Percentiles rank a stretch among this genome's conserved stretches.
Evolutionary conservation across 192 early-diverging fungal genomes (phyloP).

Genomic region (Umbelopsis ramanniana): DNA sequence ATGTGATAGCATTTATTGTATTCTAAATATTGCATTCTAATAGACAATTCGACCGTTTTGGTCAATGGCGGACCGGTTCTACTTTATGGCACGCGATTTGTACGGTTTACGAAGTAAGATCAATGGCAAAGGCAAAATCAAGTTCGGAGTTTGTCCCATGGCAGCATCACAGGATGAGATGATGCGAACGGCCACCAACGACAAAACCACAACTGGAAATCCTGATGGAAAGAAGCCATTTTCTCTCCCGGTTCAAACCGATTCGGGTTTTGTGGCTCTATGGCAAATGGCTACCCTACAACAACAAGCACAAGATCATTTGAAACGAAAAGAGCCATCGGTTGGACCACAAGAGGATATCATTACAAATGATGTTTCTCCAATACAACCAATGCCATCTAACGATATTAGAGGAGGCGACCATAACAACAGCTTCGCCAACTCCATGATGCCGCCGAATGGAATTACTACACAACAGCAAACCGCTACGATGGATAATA

Average conservation of each 20-base stretch:
- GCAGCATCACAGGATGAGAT: not conserved
- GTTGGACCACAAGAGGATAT: not conserved
- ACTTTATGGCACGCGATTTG: constrained; percentile 51
- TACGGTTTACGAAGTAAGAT: constrained; percentile 42
- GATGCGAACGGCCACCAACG: not conserved
- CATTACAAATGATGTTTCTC: not conserved
- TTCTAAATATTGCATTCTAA: not conserved
- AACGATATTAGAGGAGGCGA: not conserved
- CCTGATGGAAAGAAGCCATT: not conserved
- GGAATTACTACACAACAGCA: not conserved
- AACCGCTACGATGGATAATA: not conserved
- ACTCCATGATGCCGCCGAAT: not conserved
- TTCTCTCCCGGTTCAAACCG: constrained; percentile 15
- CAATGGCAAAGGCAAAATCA: constrained; percentile 3
- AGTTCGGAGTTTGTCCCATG: not conserved
- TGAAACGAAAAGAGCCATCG: not conserved
- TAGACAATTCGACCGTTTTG: constrained; percentile 51
- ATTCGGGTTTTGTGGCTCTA: constrained; percentile 24
- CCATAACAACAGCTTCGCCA: not conserved
- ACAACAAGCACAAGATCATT: constrained; percentile 12
- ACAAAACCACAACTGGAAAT: not conserved
- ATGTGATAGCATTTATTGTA: not conserved
- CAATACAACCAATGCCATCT: not conserved
- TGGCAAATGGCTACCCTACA: constrained; percentile 28
- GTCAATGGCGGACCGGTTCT: constrained; percentile 56